Evolutionary conservation across 192 early-diverging fungal genomes (phyloP).

Genomic region (Umbelopsis isabellina): DNA sequence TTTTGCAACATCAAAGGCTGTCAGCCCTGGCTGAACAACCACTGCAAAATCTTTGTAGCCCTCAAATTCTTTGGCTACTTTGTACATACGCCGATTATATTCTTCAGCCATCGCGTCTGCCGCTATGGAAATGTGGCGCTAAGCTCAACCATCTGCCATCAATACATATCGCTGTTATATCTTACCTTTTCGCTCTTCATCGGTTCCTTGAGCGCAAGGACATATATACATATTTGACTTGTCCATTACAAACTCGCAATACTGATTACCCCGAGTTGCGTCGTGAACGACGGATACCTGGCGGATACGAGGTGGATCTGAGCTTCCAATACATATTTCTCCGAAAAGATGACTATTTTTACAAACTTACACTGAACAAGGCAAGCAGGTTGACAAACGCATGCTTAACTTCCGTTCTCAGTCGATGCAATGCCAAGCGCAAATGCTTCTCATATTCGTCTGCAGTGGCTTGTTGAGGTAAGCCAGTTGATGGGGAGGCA

Average conservation of each 20-base stretch:
- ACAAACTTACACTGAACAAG: slow-evolving; percentile 49
- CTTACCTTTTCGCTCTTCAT: slow-evolving; percentile 46
- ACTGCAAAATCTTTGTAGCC: slow-evolving; percentile 41
- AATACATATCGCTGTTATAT: neutral
- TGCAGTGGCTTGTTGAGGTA: slow-evolving; percentile 45
- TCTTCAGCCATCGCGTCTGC: slow-evolving; percentile 35
- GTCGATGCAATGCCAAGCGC: slow-evolving; percentile 35
- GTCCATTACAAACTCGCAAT: slow-evolving; percentile 56
- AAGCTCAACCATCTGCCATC: no score
- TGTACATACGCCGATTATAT: slow-evolving; percentile 37
- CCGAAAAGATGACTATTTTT: neutral
- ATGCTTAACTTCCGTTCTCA: slow-evolving; percentile 43
- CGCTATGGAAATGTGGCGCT: slow-evolving; percentile 15
- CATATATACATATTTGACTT: slow-evolving; percentile 49
- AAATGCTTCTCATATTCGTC: slow-evolving; percentile 48
- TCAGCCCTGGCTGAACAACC: slow-evolving; percentile 49
- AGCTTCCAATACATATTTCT: no score
- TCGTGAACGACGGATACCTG: slow-evolving; percentile 54
- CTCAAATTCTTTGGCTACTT: slow-evolving; percentile 35
- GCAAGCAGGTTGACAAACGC: slow-evolving; percentile 57
- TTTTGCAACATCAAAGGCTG: slow-evolving; percentile 44
- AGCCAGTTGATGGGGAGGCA: slow-evolving; percentile 24
- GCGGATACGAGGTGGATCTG: neutral
- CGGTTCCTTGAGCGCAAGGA: slow-evolving; percentile 45
- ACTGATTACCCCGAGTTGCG: slow-evolving; percentile 50